A percentile compares a stretch with the other conserved stretches of the same genome.
These are phyloP conservation scores for Apiospora aurea DNA, from an alignment of 2,329 filamentous ascomycete genomes.

Conservation along the genomic window DNA sequence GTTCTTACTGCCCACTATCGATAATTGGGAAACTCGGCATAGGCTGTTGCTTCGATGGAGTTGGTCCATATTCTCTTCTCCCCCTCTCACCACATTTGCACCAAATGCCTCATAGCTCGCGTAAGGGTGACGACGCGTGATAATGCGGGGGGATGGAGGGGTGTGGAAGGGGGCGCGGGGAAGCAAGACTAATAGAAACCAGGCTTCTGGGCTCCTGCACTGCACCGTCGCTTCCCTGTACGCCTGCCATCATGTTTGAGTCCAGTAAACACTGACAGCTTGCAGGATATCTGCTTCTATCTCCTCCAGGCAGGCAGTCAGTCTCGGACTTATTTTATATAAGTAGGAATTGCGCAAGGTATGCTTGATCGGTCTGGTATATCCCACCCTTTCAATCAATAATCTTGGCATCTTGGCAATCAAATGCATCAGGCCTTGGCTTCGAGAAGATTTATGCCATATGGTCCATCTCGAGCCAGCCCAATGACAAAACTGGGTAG, in stretches of 20 bases:
- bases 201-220: too few relatives aligned
- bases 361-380: not conserved
- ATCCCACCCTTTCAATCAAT: not conserved
- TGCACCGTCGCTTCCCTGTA: not conserved
- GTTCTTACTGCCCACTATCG: not conserved
- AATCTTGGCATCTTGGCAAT: not conserved
- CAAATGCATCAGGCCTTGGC: not conserved
- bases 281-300: not conserved
- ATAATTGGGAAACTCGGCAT: slow-evolving; percentile 3
- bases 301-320: not conserved
- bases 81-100: not conserved
- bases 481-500: not conserved
- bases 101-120: not conserved
- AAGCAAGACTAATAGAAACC: not conserved
- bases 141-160: slow-evolving; percentile 7
- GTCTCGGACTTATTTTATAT: not conserved
- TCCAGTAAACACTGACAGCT: not conserved
- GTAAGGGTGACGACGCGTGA: not conserved
- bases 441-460: not conserved
- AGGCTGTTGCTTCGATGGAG: not conserved
- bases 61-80: not conserved
- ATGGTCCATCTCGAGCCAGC: too few relatives aligned
- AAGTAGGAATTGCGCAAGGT: not conserved
- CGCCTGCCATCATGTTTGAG: not conserved
- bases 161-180: not conserved